These are phyloP conservation scores for Teunomyces atbi DNA, from an alignment of 805 yeast species.

Conservation along the genomic window DNA sequence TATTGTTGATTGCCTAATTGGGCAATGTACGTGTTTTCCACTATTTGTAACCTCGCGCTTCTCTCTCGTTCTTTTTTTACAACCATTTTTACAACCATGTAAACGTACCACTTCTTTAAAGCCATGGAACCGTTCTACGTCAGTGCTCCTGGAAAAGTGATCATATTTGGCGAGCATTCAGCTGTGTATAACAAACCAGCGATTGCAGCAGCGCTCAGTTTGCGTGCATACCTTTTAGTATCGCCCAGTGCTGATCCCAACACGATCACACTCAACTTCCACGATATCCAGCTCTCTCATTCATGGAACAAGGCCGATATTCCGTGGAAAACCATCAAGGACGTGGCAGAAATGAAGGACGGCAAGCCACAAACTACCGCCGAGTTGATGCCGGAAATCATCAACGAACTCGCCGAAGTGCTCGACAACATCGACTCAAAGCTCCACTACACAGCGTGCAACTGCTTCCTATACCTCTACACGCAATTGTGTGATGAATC, in stretches of 20 bases:
- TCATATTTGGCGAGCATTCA: slow-evolving; percentile 94
- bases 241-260: slow-evolving; percentile 43
- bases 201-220: slow-evolving; percentile 88
- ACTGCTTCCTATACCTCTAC: slow-evolving; percentile 79
- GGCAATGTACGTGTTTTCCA: slow-evolving; percentile 9
- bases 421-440: slow-evolving; percentile 49
- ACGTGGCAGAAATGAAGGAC: slow-evolving; percentile 16
- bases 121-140: slow-evolving; percentile 57
- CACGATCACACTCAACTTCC: slow-evolving; percentile 64
- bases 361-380: slow-evolving; percentile 38
- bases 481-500: slow-evolving; percentile 50
- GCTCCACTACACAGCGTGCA: slow-evolving; percentile 73
- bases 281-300: slow-evolving; percentile 70
- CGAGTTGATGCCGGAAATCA: slow-evolving; percentile 60
- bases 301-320: slow-evolving; percentile 61
- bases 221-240: slow-evolving; percentile 79
- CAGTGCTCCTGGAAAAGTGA: slow-evolving; percentile 96
- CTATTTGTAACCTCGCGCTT: background rate
- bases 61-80: background rate
- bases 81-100: background rate
- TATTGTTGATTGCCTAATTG: slow-evolving; percentile 14
- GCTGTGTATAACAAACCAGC: slow-evolving; percentile 94
- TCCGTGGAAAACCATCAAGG: slow-evolving; percentile 54
- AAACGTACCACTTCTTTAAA: background rate
- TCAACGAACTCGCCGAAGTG: slow-evolving; percentile 44